A percentile compares a stretch with the other conserved stretches of the same genome.
Conservation (phyloP, 192 early-diverging fungal genomes). For the Coemansia sp. region DNA sequence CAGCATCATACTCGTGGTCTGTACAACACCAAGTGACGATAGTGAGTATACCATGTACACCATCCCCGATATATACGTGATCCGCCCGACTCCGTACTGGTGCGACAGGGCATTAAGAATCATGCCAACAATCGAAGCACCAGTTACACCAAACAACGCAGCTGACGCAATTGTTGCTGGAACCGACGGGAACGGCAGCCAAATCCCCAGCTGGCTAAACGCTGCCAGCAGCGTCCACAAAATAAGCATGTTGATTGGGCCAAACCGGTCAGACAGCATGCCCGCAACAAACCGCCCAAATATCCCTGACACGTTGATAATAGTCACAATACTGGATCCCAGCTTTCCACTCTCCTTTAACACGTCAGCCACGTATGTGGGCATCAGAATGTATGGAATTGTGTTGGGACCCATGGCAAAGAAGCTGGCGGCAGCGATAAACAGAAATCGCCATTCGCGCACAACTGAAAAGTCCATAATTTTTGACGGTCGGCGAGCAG, state of each 20-base stretch:
- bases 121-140: slow-evolving; percentile 45
- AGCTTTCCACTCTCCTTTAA: slow-evolving; percentile 28
- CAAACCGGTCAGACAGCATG: slow-evolving; percentile 38
- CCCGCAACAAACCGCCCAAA: slow-evolving; percentile 48
- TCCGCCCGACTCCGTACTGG: slow-evolving; percentile 34
- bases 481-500: slow-evolving; percentile 11
- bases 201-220: slow-evolving; percentile 46
- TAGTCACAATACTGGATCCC: slow-evolving; percentile 36
- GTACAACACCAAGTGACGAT: slow-evolving; percentile 38
- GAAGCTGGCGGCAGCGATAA: slow-evolving; percentile 45
- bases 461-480: slow-evolving; percentile 41
- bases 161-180: slow-evolving; percentile 29
- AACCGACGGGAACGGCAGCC: slow-evolving; percentile 42
- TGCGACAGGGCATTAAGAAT: slow-evolving; percentile 40
- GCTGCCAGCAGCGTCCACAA: slow-evolving; percentile 40
- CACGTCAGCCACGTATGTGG: slow-evolving; percentile 42
- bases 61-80: slow-evolving; percentile 50
- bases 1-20: slow-evolving; percentile 49
- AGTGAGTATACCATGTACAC: slow-evolving; percentile 50
- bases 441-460: slow-evolving; percentile 38
- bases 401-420: slow-evolving; percentile 55
- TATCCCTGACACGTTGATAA: slow-evolving; percentile 48
- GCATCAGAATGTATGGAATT: slow-evolving; percentile 50
- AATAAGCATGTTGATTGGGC: slow-evolving; percentile 37
- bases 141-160: slow-evolving; percentile 44